Base-by-base conservation (phyloP, 2,329 filamentous ascomycete genomes). In the Fusarium nygamai region DNA sequence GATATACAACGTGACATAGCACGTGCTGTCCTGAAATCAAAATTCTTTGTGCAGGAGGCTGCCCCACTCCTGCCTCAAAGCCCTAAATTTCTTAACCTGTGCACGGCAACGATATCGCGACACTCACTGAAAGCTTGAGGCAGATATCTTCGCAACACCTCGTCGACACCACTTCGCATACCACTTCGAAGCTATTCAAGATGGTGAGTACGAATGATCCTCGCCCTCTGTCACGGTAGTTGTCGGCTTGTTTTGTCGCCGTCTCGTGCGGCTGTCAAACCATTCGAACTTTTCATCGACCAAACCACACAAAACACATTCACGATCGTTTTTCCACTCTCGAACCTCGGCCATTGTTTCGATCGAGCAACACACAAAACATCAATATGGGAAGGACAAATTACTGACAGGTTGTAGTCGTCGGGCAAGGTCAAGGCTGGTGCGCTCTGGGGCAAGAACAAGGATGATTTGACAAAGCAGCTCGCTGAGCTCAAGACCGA, bases 371-470 rank as follows among this genome's bases (percentile, higher is more conserved):
- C 41, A 62, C 44, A 48, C 36, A 51, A 46, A 43, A 67, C 31
- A 61, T 61, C 46, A 64, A 43, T 24, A 69, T 57, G 50, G 71
- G 64, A 72, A 60, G 74, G 78, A 69, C 64, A 72, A 67, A 74
- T 69, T 71, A 75, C 80, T 81, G 78, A 81, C 80, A 78, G 71
- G 66, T 69, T 81, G 66, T 78, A 86, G 84, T 86, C 84, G 83
- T 84, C 84, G 79, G 82, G 82, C 80, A 92, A 92, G 91, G 94
- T 99, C 88, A 98, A 98, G 93, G 92, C 96, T 86, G 91, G 91
- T 88, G 91, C 94, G 89, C 94, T 99, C 87, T 98, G 96, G 96
- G 92, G 91, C 89, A 99, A 99, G 94, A 95, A 91, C 93, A 98
- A 98, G 93, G 94, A 98, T 84, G 97, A 99, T 83, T 91, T 99